Evolutionary conservation across 441 rosid species (phyloP), one percentile per base, ranked within the genome.

Genomic region (Brassica hybrid): DNA sequence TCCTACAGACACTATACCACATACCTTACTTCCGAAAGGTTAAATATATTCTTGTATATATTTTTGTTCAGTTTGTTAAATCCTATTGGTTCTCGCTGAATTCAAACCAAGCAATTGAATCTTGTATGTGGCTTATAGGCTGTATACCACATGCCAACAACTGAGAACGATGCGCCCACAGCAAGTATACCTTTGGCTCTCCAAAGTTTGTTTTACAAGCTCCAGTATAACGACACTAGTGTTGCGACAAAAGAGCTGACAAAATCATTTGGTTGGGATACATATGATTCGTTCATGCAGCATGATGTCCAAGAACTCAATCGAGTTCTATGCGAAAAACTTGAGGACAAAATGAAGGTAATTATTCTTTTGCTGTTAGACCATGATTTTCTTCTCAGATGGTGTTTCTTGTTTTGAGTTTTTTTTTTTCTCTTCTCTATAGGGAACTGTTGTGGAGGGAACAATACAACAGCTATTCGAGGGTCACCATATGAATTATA

Each of bases 301-400:
- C 94, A 90, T 79, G 94, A 90, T 85, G 92, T 90, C 59, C 94
- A 90, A 86, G 94, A 90, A 83, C 92, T 90, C 78, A 88, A 90
- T 71, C 85, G 94, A 81, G 94, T 90, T 84, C 92, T 90, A 14
- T 81, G 85, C 52, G 92, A 90, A 82, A 90, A 90, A 77, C 92
- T 90, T 61, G 94, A 90, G 78, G 94, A 90, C 78, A 90, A 88
- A 78, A 90, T 90, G 91, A 91, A 86, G 90, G 90, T 86, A 83
- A 12, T 30, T 38, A 17, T 48, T 45, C 2, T 73, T 14, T 50
- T 2, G 58, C 19, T 9, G 70, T 52, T 59, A 36, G 61, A 60
- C 70, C 34, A 16, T 63, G 52, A 62, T 52, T 67, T 72, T 27
- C 67, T 67, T 67, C 69, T 67, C 63, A 18, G 71, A 72, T 52